Evolutionary conservation across 2,329 filamentous ascomycete genomes (phyloP).

Genomic region (Claviceps monticola): DNA sequence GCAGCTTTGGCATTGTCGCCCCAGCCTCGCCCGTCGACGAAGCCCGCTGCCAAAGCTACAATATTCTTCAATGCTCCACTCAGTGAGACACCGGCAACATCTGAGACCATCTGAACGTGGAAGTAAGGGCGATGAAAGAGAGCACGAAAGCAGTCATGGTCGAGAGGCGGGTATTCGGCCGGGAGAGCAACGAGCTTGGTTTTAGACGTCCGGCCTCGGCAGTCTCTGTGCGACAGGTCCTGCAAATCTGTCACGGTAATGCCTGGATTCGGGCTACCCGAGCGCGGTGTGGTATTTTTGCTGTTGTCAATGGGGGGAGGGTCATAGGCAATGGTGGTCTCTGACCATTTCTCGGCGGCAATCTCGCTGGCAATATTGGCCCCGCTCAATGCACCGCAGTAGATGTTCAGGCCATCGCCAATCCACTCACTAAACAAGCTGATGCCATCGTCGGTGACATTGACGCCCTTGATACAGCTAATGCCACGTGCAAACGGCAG

Average conservation of each 20-base stretch:
- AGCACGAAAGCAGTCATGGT: slow-evolving; percentile 67
- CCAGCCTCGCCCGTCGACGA: slow-evolving; percentile 91
- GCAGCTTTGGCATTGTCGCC: slow-evolving; percentile 98
- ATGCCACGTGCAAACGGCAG: slow-evolving; percentile 85
- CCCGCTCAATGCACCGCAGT: slow-evolving; percentile 88
- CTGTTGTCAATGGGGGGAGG: slow-evolving; percentile 72
- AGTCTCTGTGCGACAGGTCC: slow-evolving; percentile 53
- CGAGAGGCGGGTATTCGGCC: slow-evolving; percentile 69
- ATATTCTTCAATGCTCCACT: slow-evolving; percentile 95
- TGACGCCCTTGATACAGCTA: slow-evolving; percentile 96
- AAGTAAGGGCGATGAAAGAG: slow-evolving; percentile 97
- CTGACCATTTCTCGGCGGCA: slow-evolving; percentile 88
- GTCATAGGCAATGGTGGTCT: slow-evolving; percentile 94
- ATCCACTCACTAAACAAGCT: slow-evolving; percentile 92
- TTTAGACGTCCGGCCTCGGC: slow-evolving; percentile 51
- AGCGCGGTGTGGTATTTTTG: slow-evolving; percentile 46
- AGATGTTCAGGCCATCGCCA: slow-evolving; percentile 79
- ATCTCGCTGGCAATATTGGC: slow-evolving; percentile 96
- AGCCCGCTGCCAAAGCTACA: slow-evolving; percentile 84
- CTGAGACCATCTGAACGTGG: slow-evolving; percentile 83
- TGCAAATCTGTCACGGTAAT: slow-evolving; percentile 40
- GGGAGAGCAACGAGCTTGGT: slow-evolving; percentile 64
- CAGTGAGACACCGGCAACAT: slow-evolving; percentile 93
- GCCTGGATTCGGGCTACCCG: slow-evolving; percentile 33
- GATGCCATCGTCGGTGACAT: slow-evolving; percentile 75